A percentile compares a stretch with the other conserved stretches of the same genome.
Conservation (phyloP, 2,329 filamentous ascomycete genomes). For the Hypoxylon sp. region DNA sequence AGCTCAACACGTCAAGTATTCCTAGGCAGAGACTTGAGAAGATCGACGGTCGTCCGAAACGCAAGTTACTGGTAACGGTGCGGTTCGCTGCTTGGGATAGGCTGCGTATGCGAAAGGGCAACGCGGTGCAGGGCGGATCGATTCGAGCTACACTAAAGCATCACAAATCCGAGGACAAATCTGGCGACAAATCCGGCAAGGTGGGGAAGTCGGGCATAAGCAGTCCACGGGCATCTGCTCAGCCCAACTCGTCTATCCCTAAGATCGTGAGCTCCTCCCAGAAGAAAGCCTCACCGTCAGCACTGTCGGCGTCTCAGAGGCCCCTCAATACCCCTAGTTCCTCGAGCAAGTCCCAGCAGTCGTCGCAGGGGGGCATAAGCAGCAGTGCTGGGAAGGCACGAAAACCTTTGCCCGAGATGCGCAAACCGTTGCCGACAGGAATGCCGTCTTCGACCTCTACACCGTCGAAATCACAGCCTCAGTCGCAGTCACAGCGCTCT, state of each 20-base stretch:
- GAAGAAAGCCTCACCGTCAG: slow-evolving; percentile 14
- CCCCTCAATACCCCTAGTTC: not conserved
- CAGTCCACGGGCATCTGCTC: slow-evolving; percentile 8
- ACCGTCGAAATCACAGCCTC: slow-evolving; percentile 18
- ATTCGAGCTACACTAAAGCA: slow-evolving; percentile 44
- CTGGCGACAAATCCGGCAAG: slow-evolving; percentile 8
- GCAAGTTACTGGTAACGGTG: slow-evolving; percentile 37
- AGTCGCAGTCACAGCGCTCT: not conserved
- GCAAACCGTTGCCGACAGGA: slow-evolving; percentile 41
- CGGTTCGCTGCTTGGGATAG: slow-evolving; percentile 43
- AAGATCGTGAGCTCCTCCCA: slow-evolving; percentile 3
- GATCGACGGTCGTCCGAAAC: slow-evolving; percentile 25
- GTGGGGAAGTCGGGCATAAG: slow-evolving; percentile 1
- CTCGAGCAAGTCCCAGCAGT: slow-evolving; percentile 11
- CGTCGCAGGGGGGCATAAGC: slow-evolving; percentile 25
- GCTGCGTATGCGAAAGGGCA: slow-evolving; percentile 33
- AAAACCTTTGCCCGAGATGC: slow-evolving; percentile 44
- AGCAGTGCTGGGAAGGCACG: slow-evolving; percentile 35
- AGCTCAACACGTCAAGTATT: slow-evolving; percentile 43
- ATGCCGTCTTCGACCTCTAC: slow-evolving; percentile 23
- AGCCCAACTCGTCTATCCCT: slow-evolving; percentile 8
- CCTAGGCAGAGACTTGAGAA: slow-evolving; percentile 35
- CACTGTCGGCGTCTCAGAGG: slow-evolving; percentile 1
- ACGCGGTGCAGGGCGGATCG: slow-evolving; percentile 34
- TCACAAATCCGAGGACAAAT: slow-evolving; percentile 27